These are phyloP conservation scores for Fusarium tjaetaba DNA, from an alignment of 2,329 filamentous ascomycete species.

Conservation along the genomic window DNA sequence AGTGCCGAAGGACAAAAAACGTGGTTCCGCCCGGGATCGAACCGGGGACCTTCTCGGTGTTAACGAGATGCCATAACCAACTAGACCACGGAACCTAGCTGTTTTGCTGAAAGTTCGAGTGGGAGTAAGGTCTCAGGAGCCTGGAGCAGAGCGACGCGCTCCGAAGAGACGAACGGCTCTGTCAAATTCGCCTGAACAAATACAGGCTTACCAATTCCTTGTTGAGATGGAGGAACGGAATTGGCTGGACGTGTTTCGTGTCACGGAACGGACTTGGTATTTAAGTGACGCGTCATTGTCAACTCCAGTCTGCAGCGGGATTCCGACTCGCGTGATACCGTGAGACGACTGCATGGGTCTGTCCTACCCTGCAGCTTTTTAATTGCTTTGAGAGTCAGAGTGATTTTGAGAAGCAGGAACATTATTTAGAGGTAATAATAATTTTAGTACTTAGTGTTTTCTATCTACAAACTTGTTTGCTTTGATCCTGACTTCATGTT, in stretches of 20 bases:
- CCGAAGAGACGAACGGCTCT: background rate
- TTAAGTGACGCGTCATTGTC: background rate
- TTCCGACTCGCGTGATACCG: background rate
- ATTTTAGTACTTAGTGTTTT: background rate
- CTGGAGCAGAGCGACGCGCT: rapidly evolving
- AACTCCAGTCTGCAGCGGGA: background rate
- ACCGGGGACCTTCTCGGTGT: slow-evolving; percentile 24
- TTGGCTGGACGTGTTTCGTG: background rate
- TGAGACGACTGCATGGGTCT: background rate
- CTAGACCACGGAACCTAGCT: slow-evolving; percentile 15
- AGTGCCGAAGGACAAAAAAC: background rate
- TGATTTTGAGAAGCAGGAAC: background rate
- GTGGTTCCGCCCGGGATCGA: slow-evolving; percentile 18
- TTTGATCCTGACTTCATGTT: background rate
- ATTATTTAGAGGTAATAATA: background rate
- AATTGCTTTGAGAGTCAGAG: background rate
- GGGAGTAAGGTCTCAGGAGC: rapidly evolving
- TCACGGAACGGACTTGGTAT: background rate
- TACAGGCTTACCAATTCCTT: background rate
- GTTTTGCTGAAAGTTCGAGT: rapidly evolving
- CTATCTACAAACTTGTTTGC: rapidly evolving
- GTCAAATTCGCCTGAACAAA: no score
- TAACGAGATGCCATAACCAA: slow-evolving; percentile 24
- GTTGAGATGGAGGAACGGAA: background rate
- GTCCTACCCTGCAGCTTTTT: background rate